Evolutionary conservation across 2,329 filamentous ascomycete species (phyloP).

Genomic region (Blastomyces parvus): DNA sequence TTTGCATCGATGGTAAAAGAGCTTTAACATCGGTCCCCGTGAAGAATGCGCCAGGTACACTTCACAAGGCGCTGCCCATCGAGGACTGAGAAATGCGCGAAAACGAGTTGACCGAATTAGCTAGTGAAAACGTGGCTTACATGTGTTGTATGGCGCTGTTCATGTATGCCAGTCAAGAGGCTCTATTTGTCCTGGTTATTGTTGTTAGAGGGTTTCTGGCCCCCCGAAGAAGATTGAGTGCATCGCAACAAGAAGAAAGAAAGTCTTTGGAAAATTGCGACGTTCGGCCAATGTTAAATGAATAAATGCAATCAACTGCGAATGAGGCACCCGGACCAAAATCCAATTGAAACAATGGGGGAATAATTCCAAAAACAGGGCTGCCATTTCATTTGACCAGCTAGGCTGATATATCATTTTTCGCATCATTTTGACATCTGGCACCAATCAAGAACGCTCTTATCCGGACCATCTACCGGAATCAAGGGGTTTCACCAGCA

Average conservation of each 20-base stretch:
- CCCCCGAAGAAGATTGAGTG: not conserved
- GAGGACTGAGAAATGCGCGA: not conserved
- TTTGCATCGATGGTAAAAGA: not conserved
- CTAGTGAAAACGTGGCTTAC: not conserved
- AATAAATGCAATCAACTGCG: not conserved
- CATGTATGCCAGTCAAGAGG: not conserved
- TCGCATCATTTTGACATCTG: not conserved
- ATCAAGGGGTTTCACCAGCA: not conserved
- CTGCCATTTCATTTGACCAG: not conserved
- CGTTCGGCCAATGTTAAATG: not conserved
- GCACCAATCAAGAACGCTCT: not conserved
- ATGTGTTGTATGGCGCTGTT: not conserved
- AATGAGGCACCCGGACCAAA: no score
- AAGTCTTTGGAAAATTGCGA: not conserved
- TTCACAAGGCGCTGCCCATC: no score
- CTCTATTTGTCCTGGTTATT: not conserved
- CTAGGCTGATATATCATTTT: not conserved
- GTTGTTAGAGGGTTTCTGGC: no score
- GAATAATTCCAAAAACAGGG: not conserved
- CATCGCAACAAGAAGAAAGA: not conserved
- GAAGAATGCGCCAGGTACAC: no score
- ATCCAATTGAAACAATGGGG: not conserved
- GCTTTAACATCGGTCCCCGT: no score
- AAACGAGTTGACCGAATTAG: not conserved
- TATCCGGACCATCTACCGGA: not conserved